These are phyloP conservation scores for Tetrahymena elliotti DNA, from an alignment of 73 alveolate genomes.

Conservation along the genomic window DNA sequence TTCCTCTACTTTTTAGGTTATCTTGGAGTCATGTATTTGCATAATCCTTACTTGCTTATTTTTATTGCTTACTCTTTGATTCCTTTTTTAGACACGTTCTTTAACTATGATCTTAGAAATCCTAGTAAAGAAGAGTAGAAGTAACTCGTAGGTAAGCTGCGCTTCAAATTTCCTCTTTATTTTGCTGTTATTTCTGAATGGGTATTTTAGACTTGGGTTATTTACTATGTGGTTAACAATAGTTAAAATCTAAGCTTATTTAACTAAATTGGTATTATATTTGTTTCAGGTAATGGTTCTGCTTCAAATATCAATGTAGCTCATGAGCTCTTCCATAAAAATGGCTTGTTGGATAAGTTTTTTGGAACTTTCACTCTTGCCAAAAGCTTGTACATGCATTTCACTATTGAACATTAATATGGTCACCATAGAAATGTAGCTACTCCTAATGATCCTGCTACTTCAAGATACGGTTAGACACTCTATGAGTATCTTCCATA, in stretches of 20 bases:
- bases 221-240: neutral
- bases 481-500: slow-evolving; percentile 17
- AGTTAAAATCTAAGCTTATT: neutral
- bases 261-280: slow-evolving; percentile 11
- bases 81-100: slow-evolving; percentile 37
- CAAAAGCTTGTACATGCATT: slow-evolving; percentile 59
- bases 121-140: slow-evolving; percentile 45
- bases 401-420: slow-evolving; percentile 56
- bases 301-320: slow-evolving; percentile 35
- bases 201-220: slow-evolving; percentile 11
- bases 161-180: slow-evolving; percentile 40
- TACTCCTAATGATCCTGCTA: slow-evolving; percentile 68
- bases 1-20: neutral
- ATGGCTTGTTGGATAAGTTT: slow-evolving; percentile 50
- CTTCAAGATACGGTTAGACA: slow-evolving; percentile 47
- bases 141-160: slow-evolving; percentile 8
- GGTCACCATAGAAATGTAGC: slow-evolving; percentile 78
- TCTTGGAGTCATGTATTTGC: neutral
- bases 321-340: slow-evolving; percentile 74
- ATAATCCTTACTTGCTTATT: slow-evolving; percentile 13
- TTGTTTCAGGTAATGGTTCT: slow-evolving; percentile 5
- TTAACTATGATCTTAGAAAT: slow-evolving; percentile 33
- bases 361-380: slow-evolving; percentile 55
- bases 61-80: slow-evolving; percentile 43
- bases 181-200: slow-evolving; percentile 32